Base-by-base conservation (phyloP, 768 basidiomycete species). In the Xerocomellus amylosporus region DNA sequence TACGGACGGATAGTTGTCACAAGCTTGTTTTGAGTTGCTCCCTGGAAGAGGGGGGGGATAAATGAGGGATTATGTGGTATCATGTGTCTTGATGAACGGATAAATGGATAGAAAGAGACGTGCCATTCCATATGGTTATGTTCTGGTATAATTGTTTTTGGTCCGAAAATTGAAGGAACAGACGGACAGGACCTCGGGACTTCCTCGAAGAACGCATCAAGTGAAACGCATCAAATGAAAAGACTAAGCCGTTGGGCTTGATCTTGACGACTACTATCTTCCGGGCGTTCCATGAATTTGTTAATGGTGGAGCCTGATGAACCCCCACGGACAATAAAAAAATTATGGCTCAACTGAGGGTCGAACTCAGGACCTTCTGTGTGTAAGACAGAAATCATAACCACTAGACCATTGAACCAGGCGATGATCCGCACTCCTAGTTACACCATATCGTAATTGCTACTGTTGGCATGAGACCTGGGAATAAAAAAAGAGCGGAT, bases 351-450 rank as follows among this genome's bases (percentile, higher is more conserved):
- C 76, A 79, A 72, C 69, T 71, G 69, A 71, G 69, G 69, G 57
- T 71, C 71, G 69, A 71, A 71, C 69, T 71, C 69, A 71, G 69
- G 69, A 71, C 69, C 69, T 71, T 71, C 69, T 71, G 69, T 71
- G 69, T 71, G 69, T 71, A 71, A 78, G 78, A 79, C 76, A 77
- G 76, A 79, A 74, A 78, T 77, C 76, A 79, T 79, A 79, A 79
- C 78, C 78, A 78, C 78, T 79, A 79, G 76, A 76, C 78, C 75
- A 80, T 77, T 79, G 78, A 75, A 79, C 77, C 78, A 36, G 52
- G 41, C 54, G 0, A 28, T 3, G 5, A 1, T 5, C 0, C 0
- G 0, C 0, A 3, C 3, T 4, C 0, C 0, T 3, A 22, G 17
- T 3, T 1, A 4, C 9, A 8, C 10, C 31, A 55, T 40, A 7